A percentile compares a stretch with the other conserved stretches of the same genome.
These are phyloP conservation scores for Leishmania mexicana DNA, from an alignment of 208 protist genomes.

Conservation along the genomic window DNA sequence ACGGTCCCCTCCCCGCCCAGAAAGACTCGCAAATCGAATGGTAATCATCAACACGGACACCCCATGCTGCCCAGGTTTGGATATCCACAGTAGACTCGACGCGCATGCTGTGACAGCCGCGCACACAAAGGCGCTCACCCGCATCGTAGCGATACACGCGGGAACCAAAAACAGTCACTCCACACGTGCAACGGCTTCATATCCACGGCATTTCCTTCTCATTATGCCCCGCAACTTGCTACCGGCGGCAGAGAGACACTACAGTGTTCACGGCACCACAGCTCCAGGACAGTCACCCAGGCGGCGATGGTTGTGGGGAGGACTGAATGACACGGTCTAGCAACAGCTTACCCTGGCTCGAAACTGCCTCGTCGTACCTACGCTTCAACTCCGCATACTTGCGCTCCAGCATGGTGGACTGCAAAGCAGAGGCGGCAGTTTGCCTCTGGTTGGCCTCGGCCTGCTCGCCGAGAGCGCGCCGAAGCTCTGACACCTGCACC, in stretches of 20 bases:
- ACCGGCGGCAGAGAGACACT: neutral
- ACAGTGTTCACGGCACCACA: neutral
- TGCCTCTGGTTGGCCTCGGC: slow-evolving; percentile 5
- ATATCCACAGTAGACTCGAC: neutral
- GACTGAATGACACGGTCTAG: slow-evolving; percentile 28
- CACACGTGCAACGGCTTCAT: neutral
- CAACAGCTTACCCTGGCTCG: slow-evolving; percentile 2
- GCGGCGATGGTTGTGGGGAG: neutral
- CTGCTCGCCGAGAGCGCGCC: slow-evolving; percentile 26
- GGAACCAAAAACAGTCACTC: neutral
- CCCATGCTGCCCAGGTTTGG: neutral
- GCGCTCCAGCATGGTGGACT: slow-evolving; percentile 13
- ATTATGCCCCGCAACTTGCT: neutral
- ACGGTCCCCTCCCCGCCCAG: neutral
- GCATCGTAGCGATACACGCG: neutral
- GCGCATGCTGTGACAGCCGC: neutral
- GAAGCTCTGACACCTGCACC: slow-evolving; percentile 20
- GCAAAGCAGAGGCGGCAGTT: neutral
- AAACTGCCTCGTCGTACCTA: neutral
- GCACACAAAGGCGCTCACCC: neutral
- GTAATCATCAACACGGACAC: neutral
- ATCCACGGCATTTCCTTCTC: too few species aligned
- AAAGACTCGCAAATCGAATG: neutral
- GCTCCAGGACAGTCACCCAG: neutral
- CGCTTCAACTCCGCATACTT: slow-evolving; percentile 12